Evolutionary conservation across 1,139 yeast genomes (phyloP), one percentile per base, ranked within the genome.

Genomic region (Protomyces inundatus): DNA sequence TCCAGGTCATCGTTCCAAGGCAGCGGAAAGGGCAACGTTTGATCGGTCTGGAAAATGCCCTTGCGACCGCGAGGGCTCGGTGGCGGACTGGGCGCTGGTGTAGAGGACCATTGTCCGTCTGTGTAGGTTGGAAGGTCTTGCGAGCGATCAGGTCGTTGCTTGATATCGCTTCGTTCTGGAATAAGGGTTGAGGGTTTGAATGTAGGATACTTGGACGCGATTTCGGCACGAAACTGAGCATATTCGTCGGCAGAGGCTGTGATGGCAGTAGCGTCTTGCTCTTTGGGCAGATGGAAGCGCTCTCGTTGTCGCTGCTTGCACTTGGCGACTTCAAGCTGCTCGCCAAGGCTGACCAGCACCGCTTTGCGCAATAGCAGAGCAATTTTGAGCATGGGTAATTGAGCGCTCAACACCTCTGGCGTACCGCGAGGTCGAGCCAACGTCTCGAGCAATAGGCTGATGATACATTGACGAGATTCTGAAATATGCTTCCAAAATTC

Each of bases 211-310:
- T 95, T 81, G 33, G 90, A 83, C 3, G 81, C 75, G 5, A 90
- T 74, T 68, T 90, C 96, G 67, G 87, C 88, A 66, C 90, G 80
- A 71, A 88, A 89, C 3, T 88, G 84, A 72, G 84, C 85, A 72
- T 88, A 90, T 69, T 90, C 96, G 40, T 90, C 75, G 0, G 96
- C 93, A 1, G 96, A 84, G 42, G 90, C 84, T 0, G 80, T 77
- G 55, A 84, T 61, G 73, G 74, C 60, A 67, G 71, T 52, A 65
- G 70, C 66, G 50, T 65, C 68, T 42, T 65, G 64, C 16, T 69
- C 76, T 55, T 75, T 74, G 35, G 77, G 75, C 33, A 86, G 74
- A 0, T 77, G 75, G 67, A 81, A 82, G 51, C 76, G 74, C n/a
- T 74, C 67, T 23, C 79, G 74, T 37, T 87, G 75, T 68, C 79